Base-by-base conservation (phyloP, 1,284 basidiomycete species). In the Cronartium quercuum region DNA sequence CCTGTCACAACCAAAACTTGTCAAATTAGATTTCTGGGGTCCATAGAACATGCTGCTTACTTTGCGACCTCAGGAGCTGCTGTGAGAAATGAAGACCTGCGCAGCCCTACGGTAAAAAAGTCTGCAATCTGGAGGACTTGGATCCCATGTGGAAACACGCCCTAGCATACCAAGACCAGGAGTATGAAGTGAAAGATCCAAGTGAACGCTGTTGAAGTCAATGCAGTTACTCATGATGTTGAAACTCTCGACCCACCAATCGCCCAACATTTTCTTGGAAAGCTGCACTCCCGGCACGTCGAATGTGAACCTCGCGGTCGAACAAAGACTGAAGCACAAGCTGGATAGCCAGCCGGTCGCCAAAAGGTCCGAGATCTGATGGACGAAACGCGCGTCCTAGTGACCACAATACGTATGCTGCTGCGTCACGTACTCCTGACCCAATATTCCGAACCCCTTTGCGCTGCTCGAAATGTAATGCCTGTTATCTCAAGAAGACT, bases 211-310 rank as follows among this genome's bases (percentile, higher is more conserved):
- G 3, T 13, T 44, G 18, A n/a, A 41, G n/a, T 37, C n/a, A 37
- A 68, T 38, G 44, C 38, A 60, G 44, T 61, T 13, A 15, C 57
- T 9, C 66, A 6, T 7, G 64, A 29, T 55, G 77, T 62, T 66
- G 29, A 76, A 63, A 70, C 66, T 37, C 40, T 57, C 24, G 40
- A 83, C 88, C 82, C 79, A 94, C 92, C 83, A 91, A 90, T 79
- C 96, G 85, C 9, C 96, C 96, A 55, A 98, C 96, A 79, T 91
- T 90, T 82, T 99, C 96, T 82, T 98, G 96, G 81, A 93, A 98
- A 3, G 95, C 93, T 9, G 96, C 96, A 82, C 94, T 98, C 2
- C 95, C 94, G 3, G 96, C 96, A 76, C 96, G 85, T n/a, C 96
- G 87, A 65, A 98, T 93, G 76, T 92, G 91, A 13, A 98, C 89